These are phyloP conservation scores for Xerocomus minutiporus DNA, from an alignment of 1,284 basidiomycete species.

Conservation along the genomic window DNA sequence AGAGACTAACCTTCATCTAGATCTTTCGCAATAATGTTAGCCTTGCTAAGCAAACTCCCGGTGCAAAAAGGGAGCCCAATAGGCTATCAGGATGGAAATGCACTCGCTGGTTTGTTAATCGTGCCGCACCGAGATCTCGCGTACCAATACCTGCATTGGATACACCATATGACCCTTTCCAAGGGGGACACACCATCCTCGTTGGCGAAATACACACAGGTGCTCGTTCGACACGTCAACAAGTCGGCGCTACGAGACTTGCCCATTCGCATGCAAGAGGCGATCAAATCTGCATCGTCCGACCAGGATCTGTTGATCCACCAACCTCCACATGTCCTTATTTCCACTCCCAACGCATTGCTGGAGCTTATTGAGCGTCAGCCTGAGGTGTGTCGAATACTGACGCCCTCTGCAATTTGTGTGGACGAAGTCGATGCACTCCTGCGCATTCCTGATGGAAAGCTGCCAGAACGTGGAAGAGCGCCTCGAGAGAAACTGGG, in stretches of 20 bases:
- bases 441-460: constrained; percentile 45
- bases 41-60: constrained; percentile 56
- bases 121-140: constrained; percentile 75
- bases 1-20: constrained; percentile 34
- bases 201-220: constrained; percentile 48
- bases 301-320: constrained; percentile 39
- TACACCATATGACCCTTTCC: constrained; percentile 46
- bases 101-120: constrained; percentile 53
- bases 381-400: constrained; percentile 41
- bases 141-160: constrained; percentile 65
- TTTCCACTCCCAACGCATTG: constrained; percentile 66
- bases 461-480: constrained; percentile 27
- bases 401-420: constrained; percentile 50
- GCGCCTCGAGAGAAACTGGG: constrained; percentile 38
- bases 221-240: constrained; percentile 47
- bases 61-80: constrained; percentile 9
- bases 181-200: constrained; percentile 28
- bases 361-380: constrained; percentile 50
- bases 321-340: constrained; percentile 59
- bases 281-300: constrained; percentile 33
- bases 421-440: constrained; percentile 75
- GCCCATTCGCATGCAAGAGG: constrained; percentile 28
- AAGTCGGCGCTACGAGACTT: constrained; percentile 30
- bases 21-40: constrained; percentile 66
- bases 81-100: constrained; percentile 7